Conservation (phyloP, 495 filamentous ascomycete species). For the Podospora conica region DNA sequence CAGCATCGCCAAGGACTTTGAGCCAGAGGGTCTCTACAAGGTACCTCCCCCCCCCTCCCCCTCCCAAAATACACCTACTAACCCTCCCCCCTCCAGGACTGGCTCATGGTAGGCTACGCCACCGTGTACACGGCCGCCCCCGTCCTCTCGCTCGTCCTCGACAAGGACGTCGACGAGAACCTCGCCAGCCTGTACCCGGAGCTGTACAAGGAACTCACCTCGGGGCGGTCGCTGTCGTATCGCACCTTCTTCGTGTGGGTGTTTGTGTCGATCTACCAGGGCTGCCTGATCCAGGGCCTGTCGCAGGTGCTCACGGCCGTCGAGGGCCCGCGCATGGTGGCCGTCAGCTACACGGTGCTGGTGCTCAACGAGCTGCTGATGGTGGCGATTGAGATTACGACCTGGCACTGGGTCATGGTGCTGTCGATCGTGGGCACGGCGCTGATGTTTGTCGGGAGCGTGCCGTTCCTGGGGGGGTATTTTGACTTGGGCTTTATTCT, state of each 20-base stretch:
- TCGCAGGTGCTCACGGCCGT: constrained; percentile 79
- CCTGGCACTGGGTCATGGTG: constrained; percentile 95
- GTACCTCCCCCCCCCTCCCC: constrained; percentile 26
- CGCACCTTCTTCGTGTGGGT: constrained; percentile 96
- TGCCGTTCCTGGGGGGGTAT: constrained; percentile 85
- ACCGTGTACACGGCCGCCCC: constrained; percentile 93
- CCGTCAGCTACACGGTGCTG: constrained; percentile 85
- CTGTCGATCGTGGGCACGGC: constrained; percentile 74
- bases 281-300: constrained; percentile 85
- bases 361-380: constrained; percentile 94
- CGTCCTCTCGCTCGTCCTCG: constrained; percentile 92
- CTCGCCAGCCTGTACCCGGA: constrained; percentile 95
- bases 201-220: constrained; percentile 90
- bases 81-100: constrained; percentile 50
- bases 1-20: constrained; percentile 82
- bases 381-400: constrained; percentile 93
- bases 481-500: constrained; percentile 81
- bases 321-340: constrained; percentile 67
- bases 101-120: constrained; percentile 95
- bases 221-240: constrained; percentile 77
- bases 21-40: constrained; percentile 88
- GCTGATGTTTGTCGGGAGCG: constrained; percentile 66
- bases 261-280: constrained; percentile 91
- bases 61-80: constrained; percentile 16
- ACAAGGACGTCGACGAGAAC: constrained; percentile 88